These are phyloP conservation scores for Rhodotorula sp. DNA, from an alignment of 1,284 basidiomycete species.

Conservation along the genomic window DNA sequence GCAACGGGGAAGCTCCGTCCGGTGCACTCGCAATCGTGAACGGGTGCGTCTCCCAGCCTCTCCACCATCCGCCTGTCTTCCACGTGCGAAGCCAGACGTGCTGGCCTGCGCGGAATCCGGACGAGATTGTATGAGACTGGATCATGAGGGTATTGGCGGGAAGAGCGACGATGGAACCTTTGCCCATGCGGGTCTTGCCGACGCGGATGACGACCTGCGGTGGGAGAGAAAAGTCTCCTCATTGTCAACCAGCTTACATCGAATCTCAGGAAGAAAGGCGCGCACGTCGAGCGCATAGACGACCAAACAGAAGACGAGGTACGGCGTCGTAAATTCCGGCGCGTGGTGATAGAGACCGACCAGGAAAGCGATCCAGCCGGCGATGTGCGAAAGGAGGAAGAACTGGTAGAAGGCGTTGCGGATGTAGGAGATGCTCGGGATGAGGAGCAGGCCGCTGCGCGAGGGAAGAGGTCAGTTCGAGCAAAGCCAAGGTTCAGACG, in stretches of 20 bases:
- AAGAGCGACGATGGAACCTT: constrained; percentile 17
- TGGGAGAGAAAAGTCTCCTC: not conserved
- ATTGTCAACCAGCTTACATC: no score
- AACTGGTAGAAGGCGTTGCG: constrained; percentile 34
- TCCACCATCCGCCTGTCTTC: not conserved
- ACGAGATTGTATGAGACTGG: constrained; percentile 13
- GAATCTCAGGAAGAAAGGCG: not conserved
- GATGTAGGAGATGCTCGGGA: constrained; percentile 28
- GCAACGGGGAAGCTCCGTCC: not conserved
- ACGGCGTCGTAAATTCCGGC: constrained; percentile 20
- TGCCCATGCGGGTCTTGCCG: constrained; percentile 24
- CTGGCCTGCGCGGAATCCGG: constrained; percentile 37
- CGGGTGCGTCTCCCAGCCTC: constrained; percentile 33
- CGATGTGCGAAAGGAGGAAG: constrained; percentile 39
- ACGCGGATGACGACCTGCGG: constrained; percentile 19
- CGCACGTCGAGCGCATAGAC: constrained; percentile 18
- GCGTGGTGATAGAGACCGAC: constrained; percentile 32
- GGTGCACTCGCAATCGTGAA: constrained; percentile 38
- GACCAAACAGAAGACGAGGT: constrained; percentile 22
- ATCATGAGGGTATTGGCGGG: constrained; percentile 22
- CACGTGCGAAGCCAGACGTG: constrained; percentile 30
- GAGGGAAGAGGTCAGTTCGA: not conserved
- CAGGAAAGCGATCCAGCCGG: constrained; percentile 36
- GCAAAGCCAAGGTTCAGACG: no score
- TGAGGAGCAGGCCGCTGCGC: constrained; percentile 9